Conservation (phyloP, 2,329 filamentous ascomycete species). For the Rasamsonia emersonii region DNA sequence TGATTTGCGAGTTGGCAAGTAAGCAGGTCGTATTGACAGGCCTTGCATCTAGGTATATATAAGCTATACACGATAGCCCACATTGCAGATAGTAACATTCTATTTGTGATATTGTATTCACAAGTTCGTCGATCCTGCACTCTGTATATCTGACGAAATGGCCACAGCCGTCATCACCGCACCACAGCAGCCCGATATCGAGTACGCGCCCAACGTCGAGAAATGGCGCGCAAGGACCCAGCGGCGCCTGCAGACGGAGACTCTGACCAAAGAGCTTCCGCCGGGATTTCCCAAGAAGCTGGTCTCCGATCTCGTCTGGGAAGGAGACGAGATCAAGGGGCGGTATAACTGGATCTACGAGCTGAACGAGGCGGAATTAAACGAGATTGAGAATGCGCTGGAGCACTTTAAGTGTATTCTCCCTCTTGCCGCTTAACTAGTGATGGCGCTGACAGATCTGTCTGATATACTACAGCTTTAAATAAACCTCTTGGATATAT, state of each 20-base stretch:
- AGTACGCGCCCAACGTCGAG: constrained; percentile 19
- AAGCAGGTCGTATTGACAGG: no score
- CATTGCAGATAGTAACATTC: no score
- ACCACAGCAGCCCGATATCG: constrained; percentile 22
- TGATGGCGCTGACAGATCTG: constrained; percentile 7
- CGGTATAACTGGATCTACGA: constrained; percentile 35
- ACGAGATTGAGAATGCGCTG: constrained; percentile 37
- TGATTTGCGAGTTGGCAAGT: no score
- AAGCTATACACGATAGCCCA: no score
- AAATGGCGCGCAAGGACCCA: constrained; percentile 17
- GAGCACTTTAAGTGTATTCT: constrained; percentile 32
- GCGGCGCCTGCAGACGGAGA: constrained; percentile 14
- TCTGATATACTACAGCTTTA: constrained; percentile 16
- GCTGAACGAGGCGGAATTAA: constrained; percentile 28
- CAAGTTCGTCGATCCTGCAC: no score
- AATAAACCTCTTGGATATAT: constrained; percentile 30
- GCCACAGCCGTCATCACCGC: constrained; percentile 1
- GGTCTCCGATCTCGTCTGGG: constrained; percentile 39
- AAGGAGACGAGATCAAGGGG: constrained; percentile 30
- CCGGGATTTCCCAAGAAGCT: constrained; percentile 34
- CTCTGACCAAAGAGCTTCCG: constrained; percentile 23
- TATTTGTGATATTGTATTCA: no score
- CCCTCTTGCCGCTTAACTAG: no score
- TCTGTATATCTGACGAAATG: no score
- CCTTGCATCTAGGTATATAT: no score